Percentiles rank a stretch among this genome's conserved stretches.
phyloP scores from a whole-genome alignment of 495 filamentous ascomycete species.

The Astrothelium macrocarpum region DNA sequence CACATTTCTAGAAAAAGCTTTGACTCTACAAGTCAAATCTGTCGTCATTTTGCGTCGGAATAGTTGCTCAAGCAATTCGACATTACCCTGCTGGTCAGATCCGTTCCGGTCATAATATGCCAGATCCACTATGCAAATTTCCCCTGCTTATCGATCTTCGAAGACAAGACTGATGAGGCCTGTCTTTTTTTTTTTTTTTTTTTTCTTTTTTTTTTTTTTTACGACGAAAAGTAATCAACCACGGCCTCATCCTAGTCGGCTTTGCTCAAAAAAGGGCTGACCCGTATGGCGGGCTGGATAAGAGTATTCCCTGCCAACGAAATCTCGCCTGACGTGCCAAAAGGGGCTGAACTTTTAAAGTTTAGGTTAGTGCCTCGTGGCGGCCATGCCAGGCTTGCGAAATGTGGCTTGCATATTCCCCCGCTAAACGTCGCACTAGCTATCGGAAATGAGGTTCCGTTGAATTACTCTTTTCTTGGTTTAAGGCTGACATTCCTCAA shows the following conservation, averaged over 20 bases:
- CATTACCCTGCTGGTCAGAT: no score
- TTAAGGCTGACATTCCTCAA: slow-evolving; percentile 1
- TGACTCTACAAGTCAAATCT: no score
- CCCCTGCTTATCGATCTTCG: neutral
- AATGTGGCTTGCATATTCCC: neutral
- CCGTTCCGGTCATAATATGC: neutral
- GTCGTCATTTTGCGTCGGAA: no score
- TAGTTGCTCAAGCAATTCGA: no score
- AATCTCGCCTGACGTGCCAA: no score
- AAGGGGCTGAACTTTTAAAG: neutral
- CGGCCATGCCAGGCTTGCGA: neutral
- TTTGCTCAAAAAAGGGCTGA: no score
- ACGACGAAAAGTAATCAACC: no score
- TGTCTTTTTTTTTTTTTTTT: neutral
- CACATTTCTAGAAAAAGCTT: no score
- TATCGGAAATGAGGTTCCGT: neutral
- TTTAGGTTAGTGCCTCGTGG: neutral
- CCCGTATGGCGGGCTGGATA: no score
- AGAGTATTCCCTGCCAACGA: no score
- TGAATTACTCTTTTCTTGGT: neutral
- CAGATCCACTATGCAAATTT: neutral
- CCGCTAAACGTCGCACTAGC: neutral
- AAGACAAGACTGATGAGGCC: neutral
- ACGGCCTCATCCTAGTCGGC: no score
- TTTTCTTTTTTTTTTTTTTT: neutral